Evolutionary conservation across 2,329 filamentous ascomycete genomes (phyloP), one percentile per base, ranked within the genome.

Genomic region (Hymenotorrendiella dingleyae): DNA sequence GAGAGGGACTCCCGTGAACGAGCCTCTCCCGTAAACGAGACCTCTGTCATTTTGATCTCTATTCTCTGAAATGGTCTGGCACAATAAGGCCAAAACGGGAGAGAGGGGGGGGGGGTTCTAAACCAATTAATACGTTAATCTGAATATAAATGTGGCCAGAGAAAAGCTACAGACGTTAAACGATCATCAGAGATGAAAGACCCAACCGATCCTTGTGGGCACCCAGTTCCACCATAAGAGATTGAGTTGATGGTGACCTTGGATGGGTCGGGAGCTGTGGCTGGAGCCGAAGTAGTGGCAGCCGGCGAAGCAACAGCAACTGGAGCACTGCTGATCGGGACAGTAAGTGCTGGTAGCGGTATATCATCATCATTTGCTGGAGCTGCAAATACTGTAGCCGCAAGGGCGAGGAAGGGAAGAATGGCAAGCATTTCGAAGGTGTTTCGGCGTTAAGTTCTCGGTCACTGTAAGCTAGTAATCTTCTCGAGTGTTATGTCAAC

Each of bases 191-290:
- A 67, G 52, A 71, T 63, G 47, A 66, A 59, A 35, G 63, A 61
- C 54, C 62, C 63, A 46, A 71, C 62, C 40, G 63, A 64, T 33
- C 65, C 64, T 47, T 66, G 62, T 7, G 69, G 69, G 54, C 69
- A 73, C 24, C 69, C 69, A 43, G 64, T 68, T 48, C 70, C 70
- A 48, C 67, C 69, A 55, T 71, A 70, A 29, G 61, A 64, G 40
- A 73, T 61, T 33, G 61, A 61, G 27, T 63, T 58, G 49, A 71
- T 69, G 37, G 59, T 64, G 32, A 72, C 67, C 36, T 57, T 40
- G 37, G 51, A 54, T 49, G 60, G 58, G 38, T 63, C 52, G 41
- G 61, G 61, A 7, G 37, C 49, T 33, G 61, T 47, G 27, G 7
- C 34, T 24, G 41, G 28, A 10, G 42, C 37, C n/a, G 46, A n/a